Base-by-base conservation (phyloP, 2,329 filamentous ascomycete species). In the Lasiodiplodia sp. region DNA sequence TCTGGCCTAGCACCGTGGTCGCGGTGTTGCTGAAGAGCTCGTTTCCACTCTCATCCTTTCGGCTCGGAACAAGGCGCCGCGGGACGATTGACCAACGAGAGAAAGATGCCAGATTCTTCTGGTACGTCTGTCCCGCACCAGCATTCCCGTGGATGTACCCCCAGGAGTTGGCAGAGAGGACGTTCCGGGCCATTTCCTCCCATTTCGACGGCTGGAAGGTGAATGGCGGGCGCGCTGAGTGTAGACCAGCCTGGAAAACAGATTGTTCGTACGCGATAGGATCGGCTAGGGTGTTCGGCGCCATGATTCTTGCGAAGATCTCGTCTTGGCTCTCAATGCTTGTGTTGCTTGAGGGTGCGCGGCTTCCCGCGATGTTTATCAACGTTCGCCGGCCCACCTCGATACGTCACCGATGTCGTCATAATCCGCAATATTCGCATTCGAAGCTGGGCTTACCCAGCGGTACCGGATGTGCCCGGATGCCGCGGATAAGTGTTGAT, bases 111-210 rank as follows among this genome's bases (percentile, higher is more conserved):
- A 71, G 68, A 58, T 77, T 78, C 66, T 78, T 78, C 58, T 72
- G 68, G 11, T 70, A 71, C 2, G 77, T 79, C 66, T 78, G 74
- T 10, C 75, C 74, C 2, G 69, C 72, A 2, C 78, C 77, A 5
- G 77, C 78, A 18, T 73, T 75, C 38, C 78, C 78, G 56, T 74
- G 72, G 11, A 78, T 73, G 67, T 80, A 80, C n/a, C 77, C 78
- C 60, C 72, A 74, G 18, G 73, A 72, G 34, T 76, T 74, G 6
- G 76, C 73, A 2, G 75, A 76, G 40, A 79, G 72, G 28, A 72
- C 72, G 10, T 70, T 69, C 23, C 72, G 69, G 16, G 77, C 78
- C 56, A 74, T 56, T 23, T 65, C 38, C 62, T 76, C 73, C 75
- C 75, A 77, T 70, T 73, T 52, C 1, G 57, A 38, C n/a, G 77